These are phyloP conservation scores for Dalbergia oliveri DNA, from an alignment of 306 rosid species.

Conservation along the genomic window DNA sequence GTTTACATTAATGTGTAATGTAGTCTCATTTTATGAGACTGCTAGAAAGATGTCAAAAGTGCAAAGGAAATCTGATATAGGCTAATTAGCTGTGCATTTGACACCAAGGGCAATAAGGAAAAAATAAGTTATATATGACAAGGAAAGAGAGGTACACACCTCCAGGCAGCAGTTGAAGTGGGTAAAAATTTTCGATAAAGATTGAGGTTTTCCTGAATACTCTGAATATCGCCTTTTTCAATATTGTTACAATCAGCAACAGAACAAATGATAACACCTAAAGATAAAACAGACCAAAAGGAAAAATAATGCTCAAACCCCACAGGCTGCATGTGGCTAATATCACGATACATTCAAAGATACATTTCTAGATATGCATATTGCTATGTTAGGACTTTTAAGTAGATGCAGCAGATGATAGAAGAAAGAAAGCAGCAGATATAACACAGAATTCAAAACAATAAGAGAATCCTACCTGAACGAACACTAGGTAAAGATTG, in stretches of 20 bases:
- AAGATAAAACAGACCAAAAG: constrained; percentile 3
- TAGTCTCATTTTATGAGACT: too few species aligned
- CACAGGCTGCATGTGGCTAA: constrained; percentile 14
- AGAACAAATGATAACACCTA: constrained; percentile 46
- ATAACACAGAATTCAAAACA: constrained; percentile 9
- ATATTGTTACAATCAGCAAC: constrained; percentile 36
- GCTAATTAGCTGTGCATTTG: constrained; percentile 11
- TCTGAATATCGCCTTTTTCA: constrained; percentile 44
- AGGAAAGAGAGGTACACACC: constrained; percentile 60
- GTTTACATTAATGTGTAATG: constrained; percentile 9
- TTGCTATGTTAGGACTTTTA: neutral
- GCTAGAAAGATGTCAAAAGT: constrained; percentile 6
- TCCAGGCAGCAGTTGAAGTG: constrained; percentile 61
- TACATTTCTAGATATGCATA: neutral
- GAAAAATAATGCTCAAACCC: constrained; percentile 27
- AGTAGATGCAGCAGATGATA: constrained; percentile 24
- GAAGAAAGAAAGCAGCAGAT: constrained; percentile 5
- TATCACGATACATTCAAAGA: constrained; percentile 4
- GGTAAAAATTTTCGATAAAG: constrained; percentile 51
- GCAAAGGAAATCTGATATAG: constrained; percentile 13
- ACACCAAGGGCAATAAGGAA: neutral
- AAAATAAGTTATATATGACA: constrained; percentile 8
- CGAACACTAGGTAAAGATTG: constrained; percentile 29
- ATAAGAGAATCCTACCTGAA: constrained; percentile 45
- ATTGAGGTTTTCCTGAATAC: constrained; percentile 37